Conservation (phyloP, 2,329 filamentous ascomycete genomes). For the Talaromyces sp. region DNA sequence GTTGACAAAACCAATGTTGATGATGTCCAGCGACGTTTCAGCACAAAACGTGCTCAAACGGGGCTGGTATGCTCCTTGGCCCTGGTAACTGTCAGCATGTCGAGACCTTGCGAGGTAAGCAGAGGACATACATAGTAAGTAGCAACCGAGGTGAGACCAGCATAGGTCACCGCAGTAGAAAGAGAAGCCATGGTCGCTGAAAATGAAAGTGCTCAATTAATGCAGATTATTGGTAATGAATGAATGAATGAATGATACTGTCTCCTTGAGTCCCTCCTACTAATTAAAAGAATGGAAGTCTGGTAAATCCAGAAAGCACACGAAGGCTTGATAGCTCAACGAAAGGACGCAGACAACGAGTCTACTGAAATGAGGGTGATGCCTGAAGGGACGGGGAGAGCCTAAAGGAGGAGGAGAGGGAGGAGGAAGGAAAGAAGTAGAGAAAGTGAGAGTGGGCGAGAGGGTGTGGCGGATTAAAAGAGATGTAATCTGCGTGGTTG, state of each 20-base stretch:
- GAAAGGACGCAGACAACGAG: constrained; percentile 56
- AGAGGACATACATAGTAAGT: constrained; percentile 20
- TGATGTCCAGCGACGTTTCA: constrained; percentile 52
- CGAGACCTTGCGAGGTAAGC: constrained; percentile 43
- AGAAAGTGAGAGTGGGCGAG: neutral
- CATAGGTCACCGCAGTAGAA: constrained; percentile 8
- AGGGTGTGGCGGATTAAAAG: neutral
- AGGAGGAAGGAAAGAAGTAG: neutral
- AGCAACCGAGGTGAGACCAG: constrained; percentile 14
- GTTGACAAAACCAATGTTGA: constrained; percentile 56
- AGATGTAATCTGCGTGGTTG: neutral
- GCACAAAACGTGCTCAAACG: constrained; percentile 51
- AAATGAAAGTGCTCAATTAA: constrained; percentile 28
- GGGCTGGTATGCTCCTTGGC: constrained; percentile 51
- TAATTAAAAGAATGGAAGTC: constrained; percentile 34
- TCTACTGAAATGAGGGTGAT: constrained; percentile 12
- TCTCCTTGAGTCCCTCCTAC: constrained; percentile 27
- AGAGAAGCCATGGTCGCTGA: constrained; percentile 19
- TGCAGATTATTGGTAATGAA: constrained; percentile 37
- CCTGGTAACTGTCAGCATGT: constrained; percentile 50
- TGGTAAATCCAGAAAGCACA: constrained; percentile 35
- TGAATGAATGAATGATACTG: constrained; percentile 15
- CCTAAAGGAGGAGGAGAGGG: neutral
- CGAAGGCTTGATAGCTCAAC: constrained; percentile 35
- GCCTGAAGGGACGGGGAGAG: constrained; percentile 1